Conservation (phyloP, 2,329 filamentous ascomycete genomes). For the Pseudogymnoascus sp. region DNA sequence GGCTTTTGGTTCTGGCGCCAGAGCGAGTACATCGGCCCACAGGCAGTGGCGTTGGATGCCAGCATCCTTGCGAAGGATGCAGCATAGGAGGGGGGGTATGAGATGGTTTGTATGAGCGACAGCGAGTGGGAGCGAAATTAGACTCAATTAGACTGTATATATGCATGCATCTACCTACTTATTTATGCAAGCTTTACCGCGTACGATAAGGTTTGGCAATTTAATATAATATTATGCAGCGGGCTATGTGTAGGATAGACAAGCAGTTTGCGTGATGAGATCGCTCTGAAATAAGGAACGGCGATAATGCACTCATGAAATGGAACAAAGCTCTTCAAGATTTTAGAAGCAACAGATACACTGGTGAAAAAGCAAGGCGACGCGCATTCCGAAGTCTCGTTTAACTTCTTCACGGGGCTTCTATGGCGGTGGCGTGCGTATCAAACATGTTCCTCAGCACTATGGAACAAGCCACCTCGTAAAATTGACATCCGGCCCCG, state of each 20-base stretch:
- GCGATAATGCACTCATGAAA: not conserved
- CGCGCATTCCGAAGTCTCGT: no score
- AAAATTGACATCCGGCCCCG: not conserved
- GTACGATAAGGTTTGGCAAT: not conserved
- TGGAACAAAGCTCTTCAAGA: not conserved
- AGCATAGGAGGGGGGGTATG: not conserved
- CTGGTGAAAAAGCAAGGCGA: not conserved
- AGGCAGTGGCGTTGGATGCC: constrained; percentile 12
- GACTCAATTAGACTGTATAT: constrained; percentile 1
- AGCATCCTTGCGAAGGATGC: constrained; percentile 7
- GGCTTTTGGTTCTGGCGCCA: constrained; percentile 32
- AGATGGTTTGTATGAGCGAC: not conserved
- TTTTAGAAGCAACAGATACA: not conserved
- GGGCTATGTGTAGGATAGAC: not conserved
- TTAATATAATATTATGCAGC: not conserved
- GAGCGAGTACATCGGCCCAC: constrained; percentile 22
- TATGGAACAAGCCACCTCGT: not conserved
- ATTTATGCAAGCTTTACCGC: not conserved
- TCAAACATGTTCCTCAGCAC: not conserved
- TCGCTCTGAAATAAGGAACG: not conserved
- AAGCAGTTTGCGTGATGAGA: not conserved
- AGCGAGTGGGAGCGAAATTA: not conserved
- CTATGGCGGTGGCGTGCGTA: not conserved
- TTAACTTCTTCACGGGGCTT: not conserved
- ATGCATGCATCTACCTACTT: not conserved